Evolutionary conservation across 352 stramenopile species (phyloP).

Genomic region (Phytophthora brassicae): DNA sequence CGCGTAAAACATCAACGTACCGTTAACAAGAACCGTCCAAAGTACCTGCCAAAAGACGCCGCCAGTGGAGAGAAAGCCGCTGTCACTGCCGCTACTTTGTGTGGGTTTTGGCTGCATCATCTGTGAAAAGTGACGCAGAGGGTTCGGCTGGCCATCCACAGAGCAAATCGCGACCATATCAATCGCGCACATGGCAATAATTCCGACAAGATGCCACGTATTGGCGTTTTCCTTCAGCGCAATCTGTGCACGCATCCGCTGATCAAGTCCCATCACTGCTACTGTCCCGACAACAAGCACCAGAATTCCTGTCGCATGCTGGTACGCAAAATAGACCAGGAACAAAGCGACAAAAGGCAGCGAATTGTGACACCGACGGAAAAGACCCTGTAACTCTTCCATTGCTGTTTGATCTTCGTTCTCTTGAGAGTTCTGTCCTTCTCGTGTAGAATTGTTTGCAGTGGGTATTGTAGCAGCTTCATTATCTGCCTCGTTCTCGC

Average conservation of each 20-base stretch:
- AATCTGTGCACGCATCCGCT: conserved; percentile 64
- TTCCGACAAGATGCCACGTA: conserved; percentile 45
- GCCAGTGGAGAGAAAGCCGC: conserved; percentile 12
- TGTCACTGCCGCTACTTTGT: conserved; percentile 25
- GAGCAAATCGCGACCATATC: conserved; percentile 63
- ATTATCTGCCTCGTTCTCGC: background rate
- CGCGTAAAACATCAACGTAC: conserved; percentile 25
- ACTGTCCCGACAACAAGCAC: conserved; percentile 67
- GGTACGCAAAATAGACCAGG: conserved; percentile 77
- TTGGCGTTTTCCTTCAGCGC: conserved; percentile 78
- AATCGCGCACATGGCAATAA: conserved; percentile 56
- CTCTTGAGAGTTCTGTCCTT: conserved; percentile 28
- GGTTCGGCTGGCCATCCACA: conserved; percentile 65
- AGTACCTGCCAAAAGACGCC: conserved; percentile 64
- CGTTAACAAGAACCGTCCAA: conserved; percentile 78
- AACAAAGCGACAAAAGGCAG: conserved; percentile 75
- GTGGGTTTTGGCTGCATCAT: conserved; percentile 33
- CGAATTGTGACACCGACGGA: conserved; percentile 71
- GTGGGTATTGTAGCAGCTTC: background rate
- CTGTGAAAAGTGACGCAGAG: conserved; percentile 48
- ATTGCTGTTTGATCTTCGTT: conserved; percentile 53
- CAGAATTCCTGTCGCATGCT: conserved; percentile 70
- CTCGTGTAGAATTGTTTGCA: conserved; percentile 6
- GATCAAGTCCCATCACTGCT: conserved; percentile 72
- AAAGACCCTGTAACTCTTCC: conserved; percentile 64